phyloP scores from a whole-genome alignment of 1,139 yeast species.

The Suhomyces bribrorum region DNA sequence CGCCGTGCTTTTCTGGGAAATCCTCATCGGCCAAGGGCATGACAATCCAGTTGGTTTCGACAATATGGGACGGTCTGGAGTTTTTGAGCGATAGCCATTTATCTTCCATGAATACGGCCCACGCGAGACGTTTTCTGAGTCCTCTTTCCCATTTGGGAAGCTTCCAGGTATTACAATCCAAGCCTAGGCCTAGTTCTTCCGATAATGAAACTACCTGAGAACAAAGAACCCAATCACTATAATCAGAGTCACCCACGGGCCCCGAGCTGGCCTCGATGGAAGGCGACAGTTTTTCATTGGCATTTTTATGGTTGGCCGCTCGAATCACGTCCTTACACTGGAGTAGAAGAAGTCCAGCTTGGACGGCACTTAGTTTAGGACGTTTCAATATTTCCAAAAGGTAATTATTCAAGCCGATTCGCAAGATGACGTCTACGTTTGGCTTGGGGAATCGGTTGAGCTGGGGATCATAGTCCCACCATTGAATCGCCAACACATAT shows the following conservation, averaged over 20 bases:
- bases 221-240: conserved; percentile 80
- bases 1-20: conserved; percentile 68
- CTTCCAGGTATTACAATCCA: conserved; percentile 85
- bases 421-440: conserved; percentile 49
- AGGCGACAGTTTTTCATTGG: conserved; percentile 3
- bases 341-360: conserved; percentile 68
- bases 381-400: conserved; percentile 68
- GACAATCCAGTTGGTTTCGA: conserved; percentile 70
- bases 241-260: conserved; percentile 43
- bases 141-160: conserved; percentile 93
- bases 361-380: conserved; percentile 79
- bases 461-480: conserved; percentile 84
- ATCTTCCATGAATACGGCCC: conserved; percentile 91
- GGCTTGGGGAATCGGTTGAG: conserved; percentile 67
- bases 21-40: conserved; percentile 65
- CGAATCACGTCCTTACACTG: conserved; percentile 58
- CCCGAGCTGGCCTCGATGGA: background rate
- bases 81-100: conserved; percentile 83
- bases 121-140: conserved; percentile 76
- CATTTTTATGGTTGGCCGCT: background rate
- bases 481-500: conserved; percentile 70
- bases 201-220: conserved; percentile 85
- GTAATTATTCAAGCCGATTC: conserved; percentile 57
- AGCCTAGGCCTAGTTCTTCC: conserved; percentile 82
- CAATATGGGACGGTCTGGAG: conserved; percentile 76